Percentiles rank a stretch among this genome's conserved stretches.
Evolutionary conservation across 2,329 filamentous ascomycete genomes (phyloP).

Genomic region (Aureobasidium namibiae): DNA sequence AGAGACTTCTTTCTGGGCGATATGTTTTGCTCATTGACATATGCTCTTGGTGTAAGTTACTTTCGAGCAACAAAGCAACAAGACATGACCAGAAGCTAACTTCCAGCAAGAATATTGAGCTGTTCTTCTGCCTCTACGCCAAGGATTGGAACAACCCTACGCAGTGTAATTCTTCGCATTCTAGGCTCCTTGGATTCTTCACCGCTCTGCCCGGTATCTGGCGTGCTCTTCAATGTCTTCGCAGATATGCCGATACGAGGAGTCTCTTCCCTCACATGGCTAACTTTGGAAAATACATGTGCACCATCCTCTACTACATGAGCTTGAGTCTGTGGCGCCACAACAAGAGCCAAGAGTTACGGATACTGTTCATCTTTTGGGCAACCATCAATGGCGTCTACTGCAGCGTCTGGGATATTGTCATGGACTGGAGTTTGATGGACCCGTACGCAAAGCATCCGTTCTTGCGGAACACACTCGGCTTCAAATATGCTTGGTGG

Average conservation of each 20-base stretch:
- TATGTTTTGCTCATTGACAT: constrained; percentile 94
- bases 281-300: constrained; percentile 85
- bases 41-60: constrained; percentile 56
- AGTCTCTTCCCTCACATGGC: constrained; percentile 88
- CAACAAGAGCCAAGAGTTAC: constrained; percentile 46
- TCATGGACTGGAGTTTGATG: constrained; percentile 90
- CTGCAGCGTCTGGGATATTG: constrained; percentile 81
- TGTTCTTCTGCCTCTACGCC: constrained; percentile 94
- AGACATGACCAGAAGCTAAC: neutral
- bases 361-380: constrained; percentile 68
- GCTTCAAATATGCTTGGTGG: constrained; percentile 67
- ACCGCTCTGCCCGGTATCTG: constrained; percentile 75
- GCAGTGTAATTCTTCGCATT: constrained; percentile 79
- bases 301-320: constrained; percentile 72
- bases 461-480: constrained; percentile 64
- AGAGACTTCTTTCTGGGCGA: constrained; percentile 96
- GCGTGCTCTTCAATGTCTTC: constrained; percentile 83
- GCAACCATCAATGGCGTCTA: constrained; percentile 78
- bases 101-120: constrained; percentile 63
- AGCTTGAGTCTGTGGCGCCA: constrained; percentile 79
- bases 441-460: constrained; percentile 59
- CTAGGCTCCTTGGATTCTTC: constrained; percentile 78
- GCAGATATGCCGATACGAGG: constrained; percentile 77
- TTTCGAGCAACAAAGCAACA: constrained; percentile 14
- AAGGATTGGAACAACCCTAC: constrained; percentile 62